phyloP scores from a whole-genome alignment of 257 asterid species.

The Galeopsis tetrahit region DNA sequence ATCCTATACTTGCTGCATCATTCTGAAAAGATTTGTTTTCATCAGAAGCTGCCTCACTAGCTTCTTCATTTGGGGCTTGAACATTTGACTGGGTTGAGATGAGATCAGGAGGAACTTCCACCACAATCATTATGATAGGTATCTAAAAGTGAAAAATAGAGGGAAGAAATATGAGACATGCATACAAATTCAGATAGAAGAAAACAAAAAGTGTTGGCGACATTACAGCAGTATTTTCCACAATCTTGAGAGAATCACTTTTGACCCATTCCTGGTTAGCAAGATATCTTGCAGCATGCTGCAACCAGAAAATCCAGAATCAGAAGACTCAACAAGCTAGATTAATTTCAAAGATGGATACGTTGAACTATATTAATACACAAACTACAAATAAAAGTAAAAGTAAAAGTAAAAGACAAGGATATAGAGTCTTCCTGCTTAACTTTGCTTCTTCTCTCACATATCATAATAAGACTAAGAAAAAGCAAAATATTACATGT shows the following conservation, averaged over 20 bases:
- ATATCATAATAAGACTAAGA: not conserved
- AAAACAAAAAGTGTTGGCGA: constrained; percentile 36
- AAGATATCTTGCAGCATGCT: constrained; percentile 99
- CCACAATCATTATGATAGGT: constrained; percentile 98
- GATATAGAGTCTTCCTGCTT: not conserved
- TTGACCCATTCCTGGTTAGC: constrained; percentile 99
- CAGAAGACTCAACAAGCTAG: constrained; percentile 32
- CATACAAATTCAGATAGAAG: constrained; percentile 18
- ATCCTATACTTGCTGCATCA: constrained; percentile 52
- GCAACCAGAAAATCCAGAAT: constrained; percentile 44
- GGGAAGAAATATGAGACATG: constrained; percentile 18
- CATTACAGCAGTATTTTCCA: constrained; percentile 98
- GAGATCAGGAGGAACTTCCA: constrained; percentile 91
- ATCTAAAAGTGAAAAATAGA: constrained; percentile 57
- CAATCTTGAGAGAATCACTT: constrained; percentile 99
- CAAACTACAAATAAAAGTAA: no score
- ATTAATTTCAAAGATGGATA: constrained; percentile 24
- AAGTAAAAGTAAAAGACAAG: constrained; percentile 10
- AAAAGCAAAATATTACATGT: constrained; percentile 3
- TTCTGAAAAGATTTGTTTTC: constrained; percentile 53
- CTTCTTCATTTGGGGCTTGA: constrained; percentile 56
- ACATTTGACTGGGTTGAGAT: constrained; percentile 56
- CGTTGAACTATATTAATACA: not conserved
- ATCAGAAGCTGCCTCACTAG: constrained; percentile 49
- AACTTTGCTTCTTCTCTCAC: constrained; percentile 12